Evolutionary conservation across 495 filamentous ascomycete genomes (phyloP).

Genomic region (Aspergillus steynii): DNA sequence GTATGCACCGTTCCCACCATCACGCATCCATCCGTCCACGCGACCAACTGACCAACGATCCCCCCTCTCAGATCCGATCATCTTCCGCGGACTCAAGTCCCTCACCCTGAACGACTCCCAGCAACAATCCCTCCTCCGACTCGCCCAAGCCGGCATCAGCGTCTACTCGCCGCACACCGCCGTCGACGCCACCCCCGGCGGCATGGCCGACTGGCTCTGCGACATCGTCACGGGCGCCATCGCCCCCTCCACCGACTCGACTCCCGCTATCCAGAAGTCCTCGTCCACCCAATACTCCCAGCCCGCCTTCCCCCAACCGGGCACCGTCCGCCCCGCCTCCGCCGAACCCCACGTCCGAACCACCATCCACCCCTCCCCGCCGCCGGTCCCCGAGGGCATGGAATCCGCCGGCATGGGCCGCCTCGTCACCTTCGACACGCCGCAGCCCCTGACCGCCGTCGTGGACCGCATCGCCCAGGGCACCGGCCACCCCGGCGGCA

Average conservation of each 20-base stretch:
- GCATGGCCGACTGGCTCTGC: slow-evolving; percentile 93
- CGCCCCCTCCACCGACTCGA: slow-evolving; percentile 18
- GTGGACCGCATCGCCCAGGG: slow-evolving; percentile 60
- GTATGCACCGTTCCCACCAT: slow-evolving; percentile 47
- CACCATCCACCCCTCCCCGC: slow-evolving; percentile 52
- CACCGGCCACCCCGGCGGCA: slow-evolving; percentile 63
- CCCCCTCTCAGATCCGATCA: slow-evolving; percentile 75
- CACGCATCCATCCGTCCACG: slow-evolving; percentile 2
- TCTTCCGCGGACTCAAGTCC: slow-evolving; percentile 87
- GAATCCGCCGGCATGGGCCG: slow-evolving; percentile 77
- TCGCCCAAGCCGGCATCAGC: slow-evolving; percentile 87
- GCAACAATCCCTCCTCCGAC: slow-evolving; percentile 77
- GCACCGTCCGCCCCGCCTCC: slow-evolving; percentile 23
- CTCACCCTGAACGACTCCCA: slow-evolving; percentile 82
- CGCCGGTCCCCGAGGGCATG: slow-evolving; percentile 52
- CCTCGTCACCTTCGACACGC: slow-evolving; percentile 59
- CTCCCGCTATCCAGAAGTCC: slow-evolving; percentile 17
- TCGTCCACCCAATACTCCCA: slow-evolving; percentile 39
- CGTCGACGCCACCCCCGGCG: slow-evolving; percentile 82
- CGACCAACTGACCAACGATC: slow-evolving; percentile 10
- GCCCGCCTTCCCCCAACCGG: slow-evolving; percentile 41
- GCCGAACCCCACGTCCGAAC: slow-evolving; percentile 47
- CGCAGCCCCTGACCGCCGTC: slow-evolving; percentile 60
- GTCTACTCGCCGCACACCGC: slow-evolving; percentile 97
- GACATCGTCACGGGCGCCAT: slow-evolving; percentile 70